Evolutionary conservation across 345 rosid genomes (phyloP).

Genomic region (Lepidium africanum): DNA sequence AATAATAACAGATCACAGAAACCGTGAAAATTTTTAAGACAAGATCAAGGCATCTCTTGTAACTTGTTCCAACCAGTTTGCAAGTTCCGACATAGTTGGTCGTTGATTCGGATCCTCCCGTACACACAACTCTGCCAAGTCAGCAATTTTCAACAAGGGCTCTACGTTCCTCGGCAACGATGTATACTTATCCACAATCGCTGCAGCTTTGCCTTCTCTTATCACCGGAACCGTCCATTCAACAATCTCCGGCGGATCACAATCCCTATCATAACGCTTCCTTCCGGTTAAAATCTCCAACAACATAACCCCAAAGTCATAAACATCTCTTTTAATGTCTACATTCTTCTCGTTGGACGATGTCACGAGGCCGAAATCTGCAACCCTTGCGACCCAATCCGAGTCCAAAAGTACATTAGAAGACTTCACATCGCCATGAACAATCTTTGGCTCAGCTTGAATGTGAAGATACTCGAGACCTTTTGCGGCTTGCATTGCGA

Average conservation of each 20-base stretch:
- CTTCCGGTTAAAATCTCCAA: constrained; percentile 87
- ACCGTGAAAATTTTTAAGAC: not conserved
- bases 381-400: constrained; percentile 82
- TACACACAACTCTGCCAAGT: constrained; percentile 62
- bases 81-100: constrained; percentile 58
- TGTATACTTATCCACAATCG: constrained; percentile 48
- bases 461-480: constrained; percentile 85
- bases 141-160: constrained; percentile 76
- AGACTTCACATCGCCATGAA: constrained; percentile 63
- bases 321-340: constrained; percentile 56
- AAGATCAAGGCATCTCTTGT: constrained; percentile 58
- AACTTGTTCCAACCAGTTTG: constrained; percentile 55
- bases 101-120: constrained; percentile 62
- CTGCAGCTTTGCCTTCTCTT: constrained; percentile 57
- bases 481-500: constrained; percentile 65
- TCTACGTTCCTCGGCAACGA: constrained; percentile 76
- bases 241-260: constrained; percentile 47
- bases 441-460: constrained; percentile 54
- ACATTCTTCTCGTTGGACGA: constrained; percentile 43
- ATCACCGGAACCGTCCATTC: constrained; percentile 73
- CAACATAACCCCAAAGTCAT: constrained; percentile 59
- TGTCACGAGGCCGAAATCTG: constrained; percentile 72
- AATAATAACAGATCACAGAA: not conserved
- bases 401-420: constrained; percentile 79
- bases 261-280: constrained; percentile 65